Evolutionary conservation across 208 protist species (phyloP), one percentile per base, ranked within the genome.

Genomic region (Leishmania major): DNA sequence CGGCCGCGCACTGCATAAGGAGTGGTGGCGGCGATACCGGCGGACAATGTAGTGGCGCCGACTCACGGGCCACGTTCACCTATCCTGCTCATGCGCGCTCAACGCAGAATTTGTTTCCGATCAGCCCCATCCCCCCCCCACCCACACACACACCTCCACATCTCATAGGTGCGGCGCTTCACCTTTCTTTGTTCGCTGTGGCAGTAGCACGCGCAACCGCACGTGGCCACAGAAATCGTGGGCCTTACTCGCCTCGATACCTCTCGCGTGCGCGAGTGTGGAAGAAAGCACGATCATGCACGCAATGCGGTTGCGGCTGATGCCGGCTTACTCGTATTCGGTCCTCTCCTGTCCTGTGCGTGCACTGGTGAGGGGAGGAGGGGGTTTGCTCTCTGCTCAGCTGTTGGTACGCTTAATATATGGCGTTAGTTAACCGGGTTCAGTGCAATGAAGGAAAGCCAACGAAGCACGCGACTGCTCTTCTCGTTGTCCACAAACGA

Each of bases 371-470:
- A 51, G 5, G 28, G 6, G 51, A 55, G 51, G 51, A 55, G 51
- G 17, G 40, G 66, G 35, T 5, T 25, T n/a, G 7, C 43, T 31
- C 25, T 37, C 19, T 31, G 13, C 10, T 62, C 72, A 13, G 59
- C n/a, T 28, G 17, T 6, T 62, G 49, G 31, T 43, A 31, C 11
- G 15, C 43, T 73, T 73, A 73, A 3, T 8, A 8, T 13, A 40
- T 55, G 72, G 51, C 17, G 59, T 79, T 79, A 79, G 55, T 79
- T 79, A 79, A 67, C 57, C 75, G 75, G n/a, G 55, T 45, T 79
- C 75, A 31, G 28, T 43, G 60, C 19, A 5, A 19, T 45, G 31
- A 64, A 74, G 17, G 51, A 19, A 45, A 25, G 45, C 13, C 25
- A 62, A 47, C 59, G 1, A 57, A 67, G 51, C n/a, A 17, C 10